These are phyloP conservation scores for Botrytis squamosa DNA, from an alignment of 2,329 filamentous ascomycete genomes.

Conservation along the genomic window DNA sequence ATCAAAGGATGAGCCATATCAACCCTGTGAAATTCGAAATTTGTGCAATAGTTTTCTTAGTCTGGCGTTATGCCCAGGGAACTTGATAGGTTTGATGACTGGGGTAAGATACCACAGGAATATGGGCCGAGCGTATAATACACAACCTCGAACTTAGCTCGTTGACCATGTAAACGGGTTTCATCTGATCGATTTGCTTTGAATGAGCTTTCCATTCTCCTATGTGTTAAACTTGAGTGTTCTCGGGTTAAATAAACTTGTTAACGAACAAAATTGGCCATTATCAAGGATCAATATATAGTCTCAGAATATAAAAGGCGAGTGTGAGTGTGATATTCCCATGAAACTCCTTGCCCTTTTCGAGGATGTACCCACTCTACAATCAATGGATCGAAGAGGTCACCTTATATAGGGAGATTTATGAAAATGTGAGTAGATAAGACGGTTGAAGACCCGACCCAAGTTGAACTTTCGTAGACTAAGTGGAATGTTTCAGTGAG, in stretches of 20 bases:
- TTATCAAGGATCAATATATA: neutral
- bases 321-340: neutral
- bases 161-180: neutral
- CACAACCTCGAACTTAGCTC: neutral
- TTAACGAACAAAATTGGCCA: too few species aligned
- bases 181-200: neutral
- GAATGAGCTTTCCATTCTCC: neutral
- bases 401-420: neutral
- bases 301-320: too few species aligned
- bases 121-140: neutral
- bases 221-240: neutral
- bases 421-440: neutral
- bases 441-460: neutral
- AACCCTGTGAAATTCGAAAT: too few species aligned
- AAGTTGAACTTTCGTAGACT: neutral
- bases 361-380: neutral
- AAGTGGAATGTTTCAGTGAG: neutral
- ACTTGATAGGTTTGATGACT: neutral
- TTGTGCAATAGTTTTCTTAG: neutral
- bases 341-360: neutral
- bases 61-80: neutral
- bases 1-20: neutral
- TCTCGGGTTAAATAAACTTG: neutral
- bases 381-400: neutral
- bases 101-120: neutral